phyloP scores from a whole-genome alignment of 768 basidiomycete species.

The Suillus subalutaceus region DNA sequence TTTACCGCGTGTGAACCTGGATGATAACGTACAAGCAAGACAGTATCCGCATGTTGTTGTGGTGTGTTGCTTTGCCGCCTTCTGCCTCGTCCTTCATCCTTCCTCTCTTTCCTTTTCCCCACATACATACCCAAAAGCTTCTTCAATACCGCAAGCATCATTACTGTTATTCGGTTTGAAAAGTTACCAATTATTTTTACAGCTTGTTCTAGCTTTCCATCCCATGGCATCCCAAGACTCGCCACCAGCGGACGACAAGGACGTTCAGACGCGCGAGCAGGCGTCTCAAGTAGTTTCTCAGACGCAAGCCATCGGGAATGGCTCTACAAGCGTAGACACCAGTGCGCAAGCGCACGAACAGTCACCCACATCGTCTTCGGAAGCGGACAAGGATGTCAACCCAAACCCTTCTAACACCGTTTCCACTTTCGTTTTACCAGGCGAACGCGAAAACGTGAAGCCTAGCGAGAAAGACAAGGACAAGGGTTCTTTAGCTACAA shows the following conservation, averaged over 20 bases:
- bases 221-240: slow-evolving; percentile 31
- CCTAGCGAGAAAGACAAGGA: slow-evolving; percentile 43
- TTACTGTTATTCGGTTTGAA: not conserved
- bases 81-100: slow-evolving; percentile 19
- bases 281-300: slow-evolving; percentile 19
- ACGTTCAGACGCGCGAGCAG: slow-evolving; percentile 26
- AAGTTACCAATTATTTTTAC: slow-evolving; percentile 7
- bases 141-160: not conserved
- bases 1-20: slow-evolving; percentile 20
- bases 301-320: slow-evolving; percentile 30
- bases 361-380: slow-evolving; percentile 34
- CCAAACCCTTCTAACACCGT: slow-evolving; percentile 38
- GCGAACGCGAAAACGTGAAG: slow-evolving; percentile 35
- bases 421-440: slow-evolving; percentile 36
- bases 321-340: slow-evolving; percentile 22
- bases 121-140: slow-evolving; percentile 38
- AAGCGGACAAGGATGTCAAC: slow-evolving; percentile 39
- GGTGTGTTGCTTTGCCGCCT: slow-evolving; percentile 20
- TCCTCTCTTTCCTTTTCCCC: slow-evolving; percentile 13
- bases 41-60: slow-evolving; percentile 26
- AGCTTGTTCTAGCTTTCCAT: slow-evolving; percentile 8
- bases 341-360: slow-evolving; percentile 33
- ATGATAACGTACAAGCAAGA: slow-evolving; percentile 21
- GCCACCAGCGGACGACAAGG: slow-evolving; percentile 18
- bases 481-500: slow-evolving; percentile 48